A percentile compares a stretch with the other conserved stretches of the same genome.
Conservation (phyloP, 257 asterid genomes). For the Scutellaria minor region DNA sequence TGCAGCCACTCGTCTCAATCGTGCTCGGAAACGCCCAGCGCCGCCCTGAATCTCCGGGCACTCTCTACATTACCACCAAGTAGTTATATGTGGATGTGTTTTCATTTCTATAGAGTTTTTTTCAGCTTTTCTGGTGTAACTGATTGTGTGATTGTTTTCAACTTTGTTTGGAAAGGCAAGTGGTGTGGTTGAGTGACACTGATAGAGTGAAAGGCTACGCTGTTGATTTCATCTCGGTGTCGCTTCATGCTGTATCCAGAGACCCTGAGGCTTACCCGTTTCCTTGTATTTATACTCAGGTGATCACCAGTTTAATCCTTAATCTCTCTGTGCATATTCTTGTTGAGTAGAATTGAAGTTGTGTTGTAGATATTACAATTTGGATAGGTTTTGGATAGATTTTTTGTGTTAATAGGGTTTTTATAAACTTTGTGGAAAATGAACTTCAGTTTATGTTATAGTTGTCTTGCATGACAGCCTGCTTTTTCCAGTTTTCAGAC, state of each 20-base stretch:
- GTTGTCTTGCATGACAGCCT: no score
- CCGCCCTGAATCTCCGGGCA: constrained; percentile 71
- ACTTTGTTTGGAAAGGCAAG: constrained; percentile 63
- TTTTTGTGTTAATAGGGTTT: not conserved
- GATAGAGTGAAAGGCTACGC: constrained; percentile 79
- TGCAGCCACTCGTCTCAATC: constrained; percentile 62
- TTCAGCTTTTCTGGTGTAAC: not conserved
- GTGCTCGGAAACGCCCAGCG: constrained; percentile 71
- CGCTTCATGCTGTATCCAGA: constrained; percentile 91
- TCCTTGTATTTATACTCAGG: constrained; percentile 95
- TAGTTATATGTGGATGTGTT: constrained; percentile 24
- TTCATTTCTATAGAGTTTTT: not conserved
- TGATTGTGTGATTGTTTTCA: constrained; percentile 17
- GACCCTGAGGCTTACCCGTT: constrained; percentile 85
- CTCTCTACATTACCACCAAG: constrained; percentile 85
- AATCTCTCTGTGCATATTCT: not conserved
- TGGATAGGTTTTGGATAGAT: not conserved
- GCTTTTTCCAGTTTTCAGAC: no score
- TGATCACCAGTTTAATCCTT: constrained; percentile 21
- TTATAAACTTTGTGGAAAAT: not conserved
- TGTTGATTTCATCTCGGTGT: constrained; percentile 72
- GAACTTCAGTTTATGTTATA: no score
- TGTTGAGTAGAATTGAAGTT: constrained; percentile 1
- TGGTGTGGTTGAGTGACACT: constrained; percentile 88
- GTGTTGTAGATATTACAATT: constrained; percentile 8